Evolutionary conservation across 345 rosid species (phyloP).

Genomic region (Eucalyptus microcorys): DNA sequence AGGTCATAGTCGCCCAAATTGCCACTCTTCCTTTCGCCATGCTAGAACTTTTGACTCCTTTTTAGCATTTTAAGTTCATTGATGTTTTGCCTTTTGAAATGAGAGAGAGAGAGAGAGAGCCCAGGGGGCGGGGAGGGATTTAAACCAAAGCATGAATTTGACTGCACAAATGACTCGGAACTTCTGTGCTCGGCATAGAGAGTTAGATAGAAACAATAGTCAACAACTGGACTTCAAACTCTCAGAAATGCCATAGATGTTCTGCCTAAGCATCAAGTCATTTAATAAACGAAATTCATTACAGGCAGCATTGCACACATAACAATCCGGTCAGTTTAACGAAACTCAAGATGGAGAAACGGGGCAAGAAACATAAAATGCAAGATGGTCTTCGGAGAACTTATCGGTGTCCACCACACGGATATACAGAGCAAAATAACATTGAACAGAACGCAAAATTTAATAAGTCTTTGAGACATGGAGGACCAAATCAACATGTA

Average conservation of each 20-base stretch:
- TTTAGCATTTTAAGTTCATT: neutral
- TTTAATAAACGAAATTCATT: neutral
- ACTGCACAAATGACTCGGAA: neutral
- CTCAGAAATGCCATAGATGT: neutral
- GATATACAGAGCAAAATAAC: neutral
- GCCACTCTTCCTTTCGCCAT: neutral
- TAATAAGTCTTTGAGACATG: neutral
- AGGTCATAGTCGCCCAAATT: neutral
- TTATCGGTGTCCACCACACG: neutral
- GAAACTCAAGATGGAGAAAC: neutral
- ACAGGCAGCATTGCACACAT: neutral
- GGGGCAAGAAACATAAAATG: neutral
- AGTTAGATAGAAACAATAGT: neutral
- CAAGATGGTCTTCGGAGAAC: neutral
- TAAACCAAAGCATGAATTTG: neutral
- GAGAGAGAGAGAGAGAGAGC: neutral
- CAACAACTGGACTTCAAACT: neutral
- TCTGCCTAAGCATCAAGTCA: neutral
- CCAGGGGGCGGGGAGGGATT: neutral
- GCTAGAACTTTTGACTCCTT: neutral
- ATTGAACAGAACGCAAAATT: neutral
- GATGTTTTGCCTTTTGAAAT: neutral
- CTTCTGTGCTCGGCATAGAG: neutral
- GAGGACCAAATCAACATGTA: neutral
- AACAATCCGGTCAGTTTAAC: neutral